Evolutionary conservation across 2,329 filamentous ascomycete genomes (phyloP).

Genomic region (Fusarium praegraminearum): DNA sequence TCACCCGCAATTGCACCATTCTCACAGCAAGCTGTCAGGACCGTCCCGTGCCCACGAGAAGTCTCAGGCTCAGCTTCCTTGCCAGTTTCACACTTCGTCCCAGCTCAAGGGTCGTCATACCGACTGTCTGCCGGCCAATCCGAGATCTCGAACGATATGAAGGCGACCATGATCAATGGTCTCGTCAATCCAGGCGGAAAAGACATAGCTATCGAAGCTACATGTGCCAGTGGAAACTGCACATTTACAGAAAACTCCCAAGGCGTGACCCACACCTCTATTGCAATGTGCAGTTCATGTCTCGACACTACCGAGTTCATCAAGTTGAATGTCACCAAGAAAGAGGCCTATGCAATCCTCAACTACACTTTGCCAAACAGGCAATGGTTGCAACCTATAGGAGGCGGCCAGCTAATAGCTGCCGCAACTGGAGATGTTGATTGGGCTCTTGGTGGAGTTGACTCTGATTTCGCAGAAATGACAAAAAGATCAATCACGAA

Average conservation of each 20-base stretch:
- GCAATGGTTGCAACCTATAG: neutral
- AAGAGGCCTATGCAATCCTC: rapidly evolving
- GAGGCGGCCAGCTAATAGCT: rapidly evolving
- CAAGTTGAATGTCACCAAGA: neutral
- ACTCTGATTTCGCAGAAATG: neutral
- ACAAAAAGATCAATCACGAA: neutral
- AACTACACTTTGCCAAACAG: slow-evolving; percentile 6
- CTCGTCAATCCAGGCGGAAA: slow-evolving; percentile 6
- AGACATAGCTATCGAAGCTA: neutral
- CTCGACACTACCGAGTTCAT: slow-evolving; percentile 6
- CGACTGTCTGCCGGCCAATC: rapidly evolving
- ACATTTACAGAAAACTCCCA: neutral
- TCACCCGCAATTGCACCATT: slow-evolving; percentile 16
- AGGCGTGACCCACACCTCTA: slow-evolving; percentile 6
- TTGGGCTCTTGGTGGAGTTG: neutral
- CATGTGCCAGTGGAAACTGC: slow-evolving; percentile 11
- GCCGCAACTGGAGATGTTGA: neutral
- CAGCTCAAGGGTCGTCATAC: rapidly evolving
- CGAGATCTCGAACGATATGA: neutral
- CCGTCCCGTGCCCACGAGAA: neutral
- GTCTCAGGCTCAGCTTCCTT: neutral
- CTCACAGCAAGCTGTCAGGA: slow-evolving; percentile 10
- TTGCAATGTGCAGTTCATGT: slow-evolving; percentile 15
- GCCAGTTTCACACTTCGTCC: neutral
- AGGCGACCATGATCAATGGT: slow-evolving; percentile 1